These are phyloP conservation scores for Massariosphaeria phaeospora DNA, from an alignment of 495 filamentous ascomycete species.

Conservation along the genomic window DNA sequence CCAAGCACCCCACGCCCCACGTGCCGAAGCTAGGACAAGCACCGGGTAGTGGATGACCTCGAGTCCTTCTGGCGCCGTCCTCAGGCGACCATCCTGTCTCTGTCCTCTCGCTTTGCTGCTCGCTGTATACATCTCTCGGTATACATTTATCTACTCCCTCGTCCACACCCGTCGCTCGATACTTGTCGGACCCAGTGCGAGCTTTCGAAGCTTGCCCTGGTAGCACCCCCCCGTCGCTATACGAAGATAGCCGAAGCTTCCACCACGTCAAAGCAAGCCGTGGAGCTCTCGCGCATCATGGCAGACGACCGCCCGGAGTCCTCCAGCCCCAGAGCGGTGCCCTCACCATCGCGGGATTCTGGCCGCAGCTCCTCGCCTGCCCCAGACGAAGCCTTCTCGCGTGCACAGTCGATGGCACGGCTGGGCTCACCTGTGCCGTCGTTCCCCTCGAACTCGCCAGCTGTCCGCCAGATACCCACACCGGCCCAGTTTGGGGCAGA, in stretches of 20 bases:
- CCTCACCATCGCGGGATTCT: slow-evolving; percentile 20
- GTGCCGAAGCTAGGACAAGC: too few relatives aligned
- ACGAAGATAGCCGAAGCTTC: slow-evolving; percentile 20
- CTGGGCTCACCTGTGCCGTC: slow-evolving; percentile 37
- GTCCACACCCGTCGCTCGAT: too few relatives aligned
- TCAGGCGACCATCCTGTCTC: too few relatives aligned
- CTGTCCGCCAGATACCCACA: slow-evolving; percentile 34
- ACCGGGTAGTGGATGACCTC: too few relatives aligned
- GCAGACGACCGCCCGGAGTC: slow-evolving; percentile 17
- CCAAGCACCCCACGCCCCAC: too few relatives aligned
- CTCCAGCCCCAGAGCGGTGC: slow-evolving; percentile 22
- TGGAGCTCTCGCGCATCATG: slow-evolving; percentile 8
- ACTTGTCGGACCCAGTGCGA: too few relatives aligned
- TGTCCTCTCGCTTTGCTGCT: too few relatives aligned
- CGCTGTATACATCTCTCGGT: too few relatives aligned
- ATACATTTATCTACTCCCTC: too few relatives aligned
- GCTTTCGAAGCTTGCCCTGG: too few relatives aligned
- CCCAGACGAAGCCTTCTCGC: slow-evolving; percentile 21
- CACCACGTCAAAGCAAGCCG: background rate
- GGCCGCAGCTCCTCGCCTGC: slow-evolving; percentile 19
- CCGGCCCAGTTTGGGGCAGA: slow-evolving; percentile 29
- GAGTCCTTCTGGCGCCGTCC: too few relatives aligned
- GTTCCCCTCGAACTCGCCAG: slow-evolving; percentile 11
- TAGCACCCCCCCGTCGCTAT: slow-evolving; percentile 5
- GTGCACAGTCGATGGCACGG: slow-evolving; percentile 32